These are phyloP conservation scores for Kappamyces sp. DNA, from an alignment of 192 early-diverging fungal genomes.

Conservation along the genomic window DNA sequence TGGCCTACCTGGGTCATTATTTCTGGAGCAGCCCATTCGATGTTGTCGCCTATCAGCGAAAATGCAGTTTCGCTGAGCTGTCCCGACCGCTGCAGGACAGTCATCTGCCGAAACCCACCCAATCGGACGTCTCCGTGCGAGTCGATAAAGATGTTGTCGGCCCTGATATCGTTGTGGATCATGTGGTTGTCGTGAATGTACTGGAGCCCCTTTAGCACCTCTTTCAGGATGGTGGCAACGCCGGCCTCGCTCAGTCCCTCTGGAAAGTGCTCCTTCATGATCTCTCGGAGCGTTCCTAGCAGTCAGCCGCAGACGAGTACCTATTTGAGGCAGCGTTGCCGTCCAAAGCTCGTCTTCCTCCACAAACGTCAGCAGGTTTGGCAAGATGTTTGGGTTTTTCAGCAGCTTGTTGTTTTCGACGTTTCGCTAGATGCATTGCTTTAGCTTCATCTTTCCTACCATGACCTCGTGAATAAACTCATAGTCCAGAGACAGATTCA, in stretches of 20 bases:
- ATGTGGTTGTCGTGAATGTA: conserved; percentile 54
- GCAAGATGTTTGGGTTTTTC: conserved; percentile 47
- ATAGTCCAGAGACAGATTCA: conserved; percentile 47
- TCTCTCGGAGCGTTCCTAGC: conserved; percentile 37
- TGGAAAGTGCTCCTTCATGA: conserved; percentile 44
- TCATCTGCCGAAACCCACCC: conserved; percentile 48
- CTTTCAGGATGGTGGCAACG: conserved; percentile 47
- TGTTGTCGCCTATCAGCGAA: conserved; percentile 50
- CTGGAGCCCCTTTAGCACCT: conserved; percentile 44
- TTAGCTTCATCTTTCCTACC: conserved; percentile 18
- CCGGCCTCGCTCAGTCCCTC: conserved; percentile 41
- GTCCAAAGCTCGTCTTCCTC: conserved; percentile 53
- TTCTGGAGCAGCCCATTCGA: conserved; percentile 56
- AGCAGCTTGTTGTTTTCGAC: conserved; percentile 39
- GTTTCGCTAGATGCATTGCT: conserved; percentile 28
- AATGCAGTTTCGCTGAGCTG: conserved; percentile 37
- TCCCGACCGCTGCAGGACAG: conserved; percentile 33
- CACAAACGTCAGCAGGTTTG: conserved; percentile 45
- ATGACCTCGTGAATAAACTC: conserved; percentile 53
- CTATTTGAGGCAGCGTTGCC: conserved; percentile 47
- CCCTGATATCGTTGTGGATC: conserved; percentile 58
- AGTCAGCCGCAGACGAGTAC: conserved; percentile 8
- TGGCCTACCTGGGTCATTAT: conserved; percentile 44
- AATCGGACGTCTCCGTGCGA: conserved; percentile 43
- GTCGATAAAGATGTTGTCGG: conserved; percentile 53